These are phyloP conservation scores for Cryptococcus deneoformans DNA, from an alignment of 1,284 basidiomycete species.

Conservation along the genomic window DNA sequence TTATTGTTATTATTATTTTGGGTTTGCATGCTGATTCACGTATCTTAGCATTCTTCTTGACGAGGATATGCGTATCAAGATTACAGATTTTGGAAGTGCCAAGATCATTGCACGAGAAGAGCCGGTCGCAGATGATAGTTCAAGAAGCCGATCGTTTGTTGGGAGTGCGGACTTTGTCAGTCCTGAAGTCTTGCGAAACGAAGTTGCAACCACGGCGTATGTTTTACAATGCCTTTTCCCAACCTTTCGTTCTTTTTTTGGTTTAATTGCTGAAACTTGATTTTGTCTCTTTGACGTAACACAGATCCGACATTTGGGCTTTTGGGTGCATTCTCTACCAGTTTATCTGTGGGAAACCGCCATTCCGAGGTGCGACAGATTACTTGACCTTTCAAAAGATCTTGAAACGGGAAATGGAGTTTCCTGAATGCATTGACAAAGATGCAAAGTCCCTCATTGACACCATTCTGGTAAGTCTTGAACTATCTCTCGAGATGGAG, in stretches of 20 bases:
- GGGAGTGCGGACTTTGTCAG: constrained; percentile 96
- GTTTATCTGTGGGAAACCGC: constrained; percentile 55
- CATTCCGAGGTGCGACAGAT: constrained; percentile 57
- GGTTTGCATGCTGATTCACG: not conserved
- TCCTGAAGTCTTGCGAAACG: constrained; percentile 80
- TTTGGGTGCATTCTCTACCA: constrained; percentile 58
- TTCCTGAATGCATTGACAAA: constrained; percentile 52
- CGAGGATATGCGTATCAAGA: constrained; percentile 78
- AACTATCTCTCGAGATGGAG: too few species aligned
- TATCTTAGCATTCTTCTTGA: constrained; percentile 68
- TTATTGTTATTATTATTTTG: too few species aligned
- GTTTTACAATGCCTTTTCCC: constrained; percentile 8
- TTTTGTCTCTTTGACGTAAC: too few species aligned
- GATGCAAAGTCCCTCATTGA: constrained; percentile 53
- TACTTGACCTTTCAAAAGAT: constrained; percentile 60
- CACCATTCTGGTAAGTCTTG: constrained; percentile 43
- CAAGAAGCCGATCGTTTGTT: constrained; percentile 71
- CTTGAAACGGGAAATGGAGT: constrained; percentile 53
- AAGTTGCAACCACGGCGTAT: constrained; percentile 53
- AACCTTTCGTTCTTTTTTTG: too few species aligned
- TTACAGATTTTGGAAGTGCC: constrained; percentile 97
- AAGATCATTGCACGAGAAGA: constrained; percentile 56
- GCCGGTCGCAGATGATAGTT: not conserved
- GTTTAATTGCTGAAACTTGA: too few species aligned
- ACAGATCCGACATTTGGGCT: constrained; percentile 57